Conservation (phyloP, 345 rosid species). For the Dipteronia dyeriana region DNA sequence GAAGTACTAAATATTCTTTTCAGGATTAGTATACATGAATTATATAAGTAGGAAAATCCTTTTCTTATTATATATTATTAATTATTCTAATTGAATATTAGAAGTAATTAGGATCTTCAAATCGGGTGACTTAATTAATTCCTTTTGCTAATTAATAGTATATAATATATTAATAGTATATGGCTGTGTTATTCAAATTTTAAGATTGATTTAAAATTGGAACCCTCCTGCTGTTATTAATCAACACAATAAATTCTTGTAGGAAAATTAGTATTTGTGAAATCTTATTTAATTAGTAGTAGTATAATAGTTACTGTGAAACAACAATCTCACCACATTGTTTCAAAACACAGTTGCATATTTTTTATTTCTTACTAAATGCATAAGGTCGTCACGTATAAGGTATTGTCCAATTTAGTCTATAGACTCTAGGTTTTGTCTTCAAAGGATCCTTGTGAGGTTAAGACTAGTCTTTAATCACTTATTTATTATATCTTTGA, state of each 20-base stretch:
- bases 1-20: neutral
- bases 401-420: no score
- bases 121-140: neutral
- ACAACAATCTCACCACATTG: no score
- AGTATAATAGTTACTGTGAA: neutral
- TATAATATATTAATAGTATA: neutral
- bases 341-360: no score
- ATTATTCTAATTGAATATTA: neutral
- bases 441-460: no score
- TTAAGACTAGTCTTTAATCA: no score
- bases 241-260: neutral
- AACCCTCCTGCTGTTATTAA: neutral
- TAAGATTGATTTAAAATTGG: neutral
- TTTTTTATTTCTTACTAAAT: no score
- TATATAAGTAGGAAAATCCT: neutral
- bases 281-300: neutral
- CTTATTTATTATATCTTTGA: no score
- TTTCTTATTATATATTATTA: neutral
- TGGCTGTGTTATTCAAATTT: neutral
- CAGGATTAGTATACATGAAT: neutral
- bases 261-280: neutral
- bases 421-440: no score
- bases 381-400: no score
- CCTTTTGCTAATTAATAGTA: neutral
- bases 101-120: neutral